Conservation (phyloP, 164 flowering plant genomes). For the Tetracentron sinense region DNA sequence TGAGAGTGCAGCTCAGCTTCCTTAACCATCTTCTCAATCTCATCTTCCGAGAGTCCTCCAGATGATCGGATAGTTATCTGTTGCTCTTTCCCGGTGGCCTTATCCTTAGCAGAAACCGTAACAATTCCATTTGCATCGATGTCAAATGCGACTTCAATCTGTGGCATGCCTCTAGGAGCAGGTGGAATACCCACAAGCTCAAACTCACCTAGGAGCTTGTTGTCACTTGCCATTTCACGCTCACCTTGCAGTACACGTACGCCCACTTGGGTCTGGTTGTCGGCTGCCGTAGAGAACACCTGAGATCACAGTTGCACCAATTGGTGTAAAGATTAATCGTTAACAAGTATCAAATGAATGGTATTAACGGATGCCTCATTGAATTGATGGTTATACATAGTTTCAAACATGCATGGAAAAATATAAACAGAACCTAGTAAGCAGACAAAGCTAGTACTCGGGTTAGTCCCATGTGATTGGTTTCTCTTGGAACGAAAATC, state of each 20-base stretch:
- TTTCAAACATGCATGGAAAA: no score
- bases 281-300: conserved; percentile 62
- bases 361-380: not conserved
- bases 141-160: conserved; percentile 56
- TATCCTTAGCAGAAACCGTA: conserved; percentile 55
- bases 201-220: conserved; percentile 51
- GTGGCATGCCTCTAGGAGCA: conserved; percentile 57
- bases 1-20: conserved; percentile 54
- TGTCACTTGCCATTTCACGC: conserved; percentile 53
- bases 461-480: no score
- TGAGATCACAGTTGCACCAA: conserved; percentile 13
- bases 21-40: conserved; percentile 52
- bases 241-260: conserved; percentile 54
- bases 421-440: no score
- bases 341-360: not conserved
- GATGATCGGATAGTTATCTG: conserved; percentile 55
- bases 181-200: conserved; percentile 56
- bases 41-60: conserved; percentile 51
- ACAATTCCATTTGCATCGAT: conserved; percentile 62
- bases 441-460: no score
- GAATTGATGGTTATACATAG: no score
- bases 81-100: conserved; percentile 44
- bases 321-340: not conserved
- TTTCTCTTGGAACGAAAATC: no score
- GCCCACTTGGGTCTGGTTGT: conserved; percentile 61